phyloP scores from a whole-genome alignment of 192 early-diverging fungal genomes.

The Powellomyces hirtus region DNA sequence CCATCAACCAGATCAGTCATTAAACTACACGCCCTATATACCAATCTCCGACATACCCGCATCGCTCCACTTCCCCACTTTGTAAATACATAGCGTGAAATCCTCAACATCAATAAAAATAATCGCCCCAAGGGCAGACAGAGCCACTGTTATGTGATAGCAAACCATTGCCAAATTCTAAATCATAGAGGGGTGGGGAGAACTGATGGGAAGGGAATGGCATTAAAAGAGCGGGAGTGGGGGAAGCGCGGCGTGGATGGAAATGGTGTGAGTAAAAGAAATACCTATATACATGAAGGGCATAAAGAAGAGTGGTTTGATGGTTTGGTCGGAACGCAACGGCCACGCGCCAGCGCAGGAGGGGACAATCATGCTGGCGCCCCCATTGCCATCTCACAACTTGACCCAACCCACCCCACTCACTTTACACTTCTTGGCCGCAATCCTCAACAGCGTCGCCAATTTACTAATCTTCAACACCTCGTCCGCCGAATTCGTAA shows the following conservation, averaged over 20 bases:
- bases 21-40: no score
- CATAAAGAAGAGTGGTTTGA: background rate
- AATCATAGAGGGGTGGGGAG: no score
- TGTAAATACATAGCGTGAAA: no score
- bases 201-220: no score
- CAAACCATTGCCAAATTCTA: no score
- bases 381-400: background rate
- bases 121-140: no score
- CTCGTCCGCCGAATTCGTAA: background rate
- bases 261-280: background rate
- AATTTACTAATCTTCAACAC: background rate
- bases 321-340: background rate
- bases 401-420: background rate
- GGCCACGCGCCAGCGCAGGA: background rate
- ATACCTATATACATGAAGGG: background rate
- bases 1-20: no score
- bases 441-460: background rate
- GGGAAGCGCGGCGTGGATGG: background rate
- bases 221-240: background rate
- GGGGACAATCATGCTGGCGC: background rate
- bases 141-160: no score
- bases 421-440: background rate
- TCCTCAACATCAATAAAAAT: no score
- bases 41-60: no score
- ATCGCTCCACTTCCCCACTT: no score